Percentiles rank a stretch among this genome's conserved stretches.
Conservation (phyloP, 257 asterid species). For the Penstemon davidsonii region DNA sequence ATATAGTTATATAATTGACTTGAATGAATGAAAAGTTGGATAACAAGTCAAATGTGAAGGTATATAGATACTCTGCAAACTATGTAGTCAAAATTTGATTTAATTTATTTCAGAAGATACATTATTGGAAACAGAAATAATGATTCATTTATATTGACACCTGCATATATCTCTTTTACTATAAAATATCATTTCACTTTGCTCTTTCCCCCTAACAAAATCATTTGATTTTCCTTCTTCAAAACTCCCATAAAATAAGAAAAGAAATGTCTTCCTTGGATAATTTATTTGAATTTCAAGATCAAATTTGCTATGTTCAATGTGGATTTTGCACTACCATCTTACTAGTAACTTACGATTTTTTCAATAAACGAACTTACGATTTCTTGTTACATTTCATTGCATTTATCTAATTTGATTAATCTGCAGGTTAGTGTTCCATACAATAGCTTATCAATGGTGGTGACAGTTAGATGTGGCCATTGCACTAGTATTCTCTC, state of each 20-base stretch:
- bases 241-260: not conserved
- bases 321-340: constrained; percentile 76
- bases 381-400: not conserved
- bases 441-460: constrained; percentile 50
- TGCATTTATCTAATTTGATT: not conserved
- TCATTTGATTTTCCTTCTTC: not conserved
- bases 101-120: constrained; percentile 6
- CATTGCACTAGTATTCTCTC: constrained; percentile 68
- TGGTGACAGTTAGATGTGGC: constrained; percentile 75
- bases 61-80: not conserved
- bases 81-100: constrained; percentile 23
- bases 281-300: constrained; percentile 40
- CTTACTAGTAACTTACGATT: constrained; percentile 51
- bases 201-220: constrained; percentile 4
- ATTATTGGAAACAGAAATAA: constrained; percentile 8
- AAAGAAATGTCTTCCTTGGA: constrained; percentile 42
- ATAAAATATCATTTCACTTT: constrained; percentile 11
- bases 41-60: constrained; percentile 1
- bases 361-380: not conserved
- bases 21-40: constrained; percentile 26
- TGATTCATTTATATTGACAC: constrained; percentile 7
- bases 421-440: constrained; percentile 77
- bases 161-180: constrained; percentile 4
- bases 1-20: constrained; percentile 20
- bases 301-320: constrained; percentile 71